Evolutionary conservation across 2,329 filamentous ascomycete species (phyloP).

Genomic region (Arachnopeziza araneosa): DNA sequence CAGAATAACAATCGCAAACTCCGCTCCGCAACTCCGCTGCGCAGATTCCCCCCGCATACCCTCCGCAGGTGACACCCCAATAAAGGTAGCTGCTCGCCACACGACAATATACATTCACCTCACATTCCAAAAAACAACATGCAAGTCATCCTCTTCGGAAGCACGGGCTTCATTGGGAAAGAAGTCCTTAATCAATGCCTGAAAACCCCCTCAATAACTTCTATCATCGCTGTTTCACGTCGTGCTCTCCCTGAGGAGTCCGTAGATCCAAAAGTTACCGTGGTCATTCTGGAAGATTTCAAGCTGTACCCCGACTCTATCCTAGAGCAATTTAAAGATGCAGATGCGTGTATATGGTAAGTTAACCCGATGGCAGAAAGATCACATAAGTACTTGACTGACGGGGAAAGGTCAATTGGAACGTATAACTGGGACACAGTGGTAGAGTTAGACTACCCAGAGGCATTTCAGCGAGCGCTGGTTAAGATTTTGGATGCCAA

Average conservation of each 20-base stretch:
- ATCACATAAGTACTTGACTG: slow-evolving; percentile 30
- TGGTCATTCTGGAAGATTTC: slow-evolving; percentile 16
- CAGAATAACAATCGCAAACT: neutral
- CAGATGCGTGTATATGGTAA: slow-evolving; percentile 30
- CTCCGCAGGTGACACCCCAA: too few relatives aligned
- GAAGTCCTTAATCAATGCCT: slow-evolving; percentile 49
- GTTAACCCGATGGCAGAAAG: neutral
- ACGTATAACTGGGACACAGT: slow-evolving; percentile 9
- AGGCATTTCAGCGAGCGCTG: slow-evolving; percentile 12
- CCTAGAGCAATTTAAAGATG: slow-evolving; percentile 13
- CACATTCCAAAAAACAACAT: slow-evolving; percentile 32
- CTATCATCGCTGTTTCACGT: slow-evolving; percentile 46
- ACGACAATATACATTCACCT: neutral
- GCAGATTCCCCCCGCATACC: too few relatives aligned
- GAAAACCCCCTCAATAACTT: slow-evolving; percentile 42
- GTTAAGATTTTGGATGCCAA: slow-evolving; percentile 23
- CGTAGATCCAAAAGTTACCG: slow-evolving; percentile 43
- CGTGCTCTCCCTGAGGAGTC: slow-evolving; percentile 38
- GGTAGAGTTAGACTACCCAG: slow-evolving; percentile 17
- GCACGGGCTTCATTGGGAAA: slow-evolving; percentile 51
- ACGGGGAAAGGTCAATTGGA: slow-evolving; percentile 29
- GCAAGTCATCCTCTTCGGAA: slow-evolving; percentile 55
- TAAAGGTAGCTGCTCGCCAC: too few relatives aligned
- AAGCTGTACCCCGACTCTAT: slow-evolving; percentile 21
- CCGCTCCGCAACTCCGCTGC: slow-evolving; percentile 8